A percentile compares a stretch with the other conserved stretches of the same genome.
phyloP scores from a whole-genome alignment of 768 basidiomycete genomes.

The Termitomyces heimii region DNA sequence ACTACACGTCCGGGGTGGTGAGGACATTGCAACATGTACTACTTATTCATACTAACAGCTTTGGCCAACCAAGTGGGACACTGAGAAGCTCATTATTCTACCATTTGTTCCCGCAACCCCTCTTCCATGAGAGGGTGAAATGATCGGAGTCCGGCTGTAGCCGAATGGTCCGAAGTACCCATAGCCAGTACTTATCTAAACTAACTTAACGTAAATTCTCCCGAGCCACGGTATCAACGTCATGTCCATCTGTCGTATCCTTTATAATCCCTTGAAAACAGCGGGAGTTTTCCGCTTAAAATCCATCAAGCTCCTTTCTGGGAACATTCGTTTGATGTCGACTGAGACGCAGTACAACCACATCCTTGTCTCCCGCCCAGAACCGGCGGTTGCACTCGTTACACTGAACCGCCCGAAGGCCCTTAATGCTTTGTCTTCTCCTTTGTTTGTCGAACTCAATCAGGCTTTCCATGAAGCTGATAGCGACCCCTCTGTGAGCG shows the following conservation, averaged over 20 bases:
- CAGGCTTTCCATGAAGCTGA: constrained; percentile 68
- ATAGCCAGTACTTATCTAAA: neutral
- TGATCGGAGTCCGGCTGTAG: constrained; percentile 4
- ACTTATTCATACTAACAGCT: neutral
- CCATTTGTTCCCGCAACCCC: constrained; percentile 37
- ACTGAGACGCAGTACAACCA: constrained; percentile 42
- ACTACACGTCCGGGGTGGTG: constrained; percentile 34
- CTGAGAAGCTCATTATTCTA: constrained; percentile 44
- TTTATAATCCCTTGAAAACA: constrained; percentile 13
- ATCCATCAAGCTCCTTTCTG: constrained; percentile 4
- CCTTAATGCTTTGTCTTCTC: constrained; percentile 80
- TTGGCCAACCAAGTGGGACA: constrained; percentile 45
- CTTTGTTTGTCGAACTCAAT: constrained; percentile 80
- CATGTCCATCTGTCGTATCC: constrained; percentile 19
- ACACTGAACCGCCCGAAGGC: constrained; percentile 88
- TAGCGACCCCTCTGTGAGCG: constrained; percentile 63
- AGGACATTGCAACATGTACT: constrained; percentile 8
- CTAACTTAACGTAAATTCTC: neutral
- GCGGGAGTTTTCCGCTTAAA: constrained; percentile 5
- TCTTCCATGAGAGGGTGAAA: constrained; percentile 14
- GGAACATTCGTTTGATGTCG: constrained; percentile 44
- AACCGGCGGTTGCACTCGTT: constrained; percentile 68
- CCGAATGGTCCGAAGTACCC: neutral
- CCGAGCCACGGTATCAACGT: neutral
- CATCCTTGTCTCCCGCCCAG: constrained; percentile 65